These are phyloP conservation scores for Neurospora sp. DNA, from an alignment of 495 filamentous ascomycete genomes.

Conservation along the genomic window DNA sequence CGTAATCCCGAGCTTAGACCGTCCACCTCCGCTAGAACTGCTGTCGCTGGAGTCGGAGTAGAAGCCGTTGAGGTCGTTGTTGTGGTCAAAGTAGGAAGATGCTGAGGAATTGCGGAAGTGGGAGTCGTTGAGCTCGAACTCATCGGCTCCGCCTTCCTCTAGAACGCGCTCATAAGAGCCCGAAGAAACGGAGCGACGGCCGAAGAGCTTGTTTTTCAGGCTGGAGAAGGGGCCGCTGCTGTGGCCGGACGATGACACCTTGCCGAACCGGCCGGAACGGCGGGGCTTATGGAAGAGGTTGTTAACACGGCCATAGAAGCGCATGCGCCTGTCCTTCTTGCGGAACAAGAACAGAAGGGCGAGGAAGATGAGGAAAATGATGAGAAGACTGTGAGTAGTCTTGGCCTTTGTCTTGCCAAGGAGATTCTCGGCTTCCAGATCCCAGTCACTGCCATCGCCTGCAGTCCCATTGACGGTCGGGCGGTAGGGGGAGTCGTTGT, in stretches of 20 bases:
- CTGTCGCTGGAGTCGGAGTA: conserved; percentile 44
- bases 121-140: conserved; percentile 61
- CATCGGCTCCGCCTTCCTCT: conserved; percentile 58
- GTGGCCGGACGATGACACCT: conserved; percentile 32
- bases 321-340: conserved; percentile 59
- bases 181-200: conserved; percentile 22
- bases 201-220: conserved; percentile 42
- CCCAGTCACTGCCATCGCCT: conserved; percentile 48
- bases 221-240: conserved; percentile 29
- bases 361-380: conserved; percentile 55
- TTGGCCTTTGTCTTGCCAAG: conserved; percentile 57
- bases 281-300: conserved; percentile 41
- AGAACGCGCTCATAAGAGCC: conserved; percentile 72
- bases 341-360: conserved; percentile 48
- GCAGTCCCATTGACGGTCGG: not conserved
- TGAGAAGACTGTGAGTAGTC: conserved; percentile 65
- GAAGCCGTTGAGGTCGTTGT: conserved; percentile 46
- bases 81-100: conserved; percentile 22
- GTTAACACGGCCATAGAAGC: conserved; percentile 51
- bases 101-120: conserved; percentile 29
- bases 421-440: conserved; percentile 47
- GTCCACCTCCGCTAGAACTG: not conserved
- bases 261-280: conserved; percentile 38
- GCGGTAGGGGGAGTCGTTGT: conserved; percentile 24
- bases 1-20: conserved; percentile 35